Percentiles rank a stretch among this genome's conserved stretches.
phyloP scores from a whole-genome alignment of 352 stramenopile species.

The Phytopythium sindhum region DNA sequence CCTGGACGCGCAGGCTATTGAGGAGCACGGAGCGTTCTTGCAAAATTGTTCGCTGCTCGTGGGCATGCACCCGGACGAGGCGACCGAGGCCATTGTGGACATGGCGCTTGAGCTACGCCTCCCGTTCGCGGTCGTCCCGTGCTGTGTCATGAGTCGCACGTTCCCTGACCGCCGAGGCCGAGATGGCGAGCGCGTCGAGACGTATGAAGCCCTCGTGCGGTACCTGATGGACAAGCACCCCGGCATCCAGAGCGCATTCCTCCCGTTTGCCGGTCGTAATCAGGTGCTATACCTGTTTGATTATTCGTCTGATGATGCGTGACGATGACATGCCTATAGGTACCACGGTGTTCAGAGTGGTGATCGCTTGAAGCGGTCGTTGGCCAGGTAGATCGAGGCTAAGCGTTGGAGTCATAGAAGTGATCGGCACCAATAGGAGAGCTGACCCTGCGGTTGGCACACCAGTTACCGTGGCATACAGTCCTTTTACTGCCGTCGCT shows the following conservation, averaged over 20 bases:
- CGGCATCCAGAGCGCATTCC: conserved; percentile 53
- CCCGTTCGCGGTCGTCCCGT: conserved; percentile 95
- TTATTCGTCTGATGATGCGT: conserved; percentile 15
- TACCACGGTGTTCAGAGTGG: too few relatives aligned
- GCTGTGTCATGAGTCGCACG: conserved; percentile 93
- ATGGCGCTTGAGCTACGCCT: conserved; percentile 82
- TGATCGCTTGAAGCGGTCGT: too few relatives aligned
- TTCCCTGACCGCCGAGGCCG: conserved; percentile 77
- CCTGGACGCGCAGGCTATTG: conserved; percentile 55
- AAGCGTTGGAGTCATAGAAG: too few relatives aligned
- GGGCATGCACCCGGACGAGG: conserved; percentile 95
- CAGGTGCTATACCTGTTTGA: conserved; percentile 82
- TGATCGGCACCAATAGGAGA: too few relatives aligned
- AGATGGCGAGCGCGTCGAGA: conserved; percentile 65
- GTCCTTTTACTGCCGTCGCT: too few relatives aligned
- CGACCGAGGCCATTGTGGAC: conserved; percentile 95
- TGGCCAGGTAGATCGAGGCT: too few relatives aligned
- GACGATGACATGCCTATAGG: not conserved
- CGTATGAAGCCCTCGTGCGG: conserved; percentile 76
- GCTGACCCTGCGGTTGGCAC: too few relatives aligned
- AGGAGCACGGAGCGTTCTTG: conserved; percentile 56
- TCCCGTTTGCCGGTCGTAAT: conserved; percentile 82
- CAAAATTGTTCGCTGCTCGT: conserved; percentile 81
- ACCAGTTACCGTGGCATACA: too few relatives aligned
- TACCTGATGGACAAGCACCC: conserved; percentile 83